phyloP scores from a whole-genome alignment of 805 yeast genomes.

The Grigorovia transvaalensis region DNA sequence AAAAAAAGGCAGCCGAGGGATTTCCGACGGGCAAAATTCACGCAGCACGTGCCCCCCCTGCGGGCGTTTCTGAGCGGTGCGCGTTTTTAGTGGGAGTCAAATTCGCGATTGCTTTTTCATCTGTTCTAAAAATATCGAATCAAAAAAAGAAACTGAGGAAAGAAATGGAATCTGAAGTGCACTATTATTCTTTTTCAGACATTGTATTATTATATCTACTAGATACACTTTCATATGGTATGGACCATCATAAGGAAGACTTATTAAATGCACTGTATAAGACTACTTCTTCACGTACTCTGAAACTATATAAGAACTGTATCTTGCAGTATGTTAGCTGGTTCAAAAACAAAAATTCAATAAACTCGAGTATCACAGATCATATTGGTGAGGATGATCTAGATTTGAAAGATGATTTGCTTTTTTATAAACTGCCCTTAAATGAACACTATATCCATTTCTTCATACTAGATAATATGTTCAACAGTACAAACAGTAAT shows the following conservation, averaged over 20 bases:
- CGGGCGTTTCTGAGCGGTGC: neutral
- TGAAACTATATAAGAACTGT: conserved; percentile 23
- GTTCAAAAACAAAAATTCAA: conserved; percentile 6
- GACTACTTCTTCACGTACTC: conserved; percentile 18
- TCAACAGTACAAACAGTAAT: neutral
- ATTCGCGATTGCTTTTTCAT: neutral
- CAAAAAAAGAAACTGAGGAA: too few species aligned
- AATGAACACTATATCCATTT: neutral
- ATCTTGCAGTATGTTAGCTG: conserved; percentile 21
- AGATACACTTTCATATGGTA: neutral
- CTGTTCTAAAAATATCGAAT: too few species aligned
- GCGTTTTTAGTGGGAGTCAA: too few species aligned
- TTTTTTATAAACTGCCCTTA: neutral
- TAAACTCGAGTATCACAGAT: neutral
- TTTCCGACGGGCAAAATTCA: neutral
- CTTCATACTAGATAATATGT: neutral
- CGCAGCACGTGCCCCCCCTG: neutral
- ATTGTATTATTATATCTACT: too few species aligned
- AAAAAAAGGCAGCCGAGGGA: neutral
- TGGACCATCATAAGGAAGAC: neutral
- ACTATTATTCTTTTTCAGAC: too few species aligned
- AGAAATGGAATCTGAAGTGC: too few species aligned
- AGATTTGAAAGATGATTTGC: neutral
- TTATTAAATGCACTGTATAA: conserved; percentile 10
- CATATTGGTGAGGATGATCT: neutral